Conservation (phyloP, 2,329 filamentous ascomycete species). For the Huntiella moniliformis region DNA sequence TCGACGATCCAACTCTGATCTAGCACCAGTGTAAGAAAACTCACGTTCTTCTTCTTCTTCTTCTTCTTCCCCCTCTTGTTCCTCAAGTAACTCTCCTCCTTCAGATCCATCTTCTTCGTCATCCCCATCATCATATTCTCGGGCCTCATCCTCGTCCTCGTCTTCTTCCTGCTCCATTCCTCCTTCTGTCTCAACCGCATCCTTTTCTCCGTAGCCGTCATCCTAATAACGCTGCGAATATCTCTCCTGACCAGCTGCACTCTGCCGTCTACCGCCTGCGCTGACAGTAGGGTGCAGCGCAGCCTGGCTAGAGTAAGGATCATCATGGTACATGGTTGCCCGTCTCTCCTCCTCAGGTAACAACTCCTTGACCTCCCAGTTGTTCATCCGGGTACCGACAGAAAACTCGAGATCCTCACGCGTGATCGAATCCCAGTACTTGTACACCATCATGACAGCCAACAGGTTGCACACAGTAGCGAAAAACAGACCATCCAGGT, state of each 20-base stretch:
- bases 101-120: no score
- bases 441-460: constrained; percentile 99
- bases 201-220: background rate
- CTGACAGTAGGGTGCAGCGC: background rate
- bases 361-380: constrained; percentile 94
- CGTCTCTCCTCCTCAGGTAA: constrained; percentile 65
- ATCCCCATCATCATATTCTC: no score
- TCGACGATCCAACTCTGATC: no score
- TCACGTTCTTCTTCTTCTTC: background rate
- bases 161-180: no score
- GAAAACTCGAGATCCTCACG: constrained; percentile 97
- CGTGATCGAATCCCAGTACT: constrained; percentile 99
- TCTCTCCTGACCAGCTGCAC: background rate
- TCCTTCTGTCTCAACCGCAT: background rate
- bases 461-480: constrained; percentile 85
- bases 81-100: no score
- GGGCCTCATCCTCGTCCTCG: background rate
- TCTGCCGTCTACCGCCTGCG: background rate
- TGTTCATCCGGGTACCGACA: constrained; percentile 84
- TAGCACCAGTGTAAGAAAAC: no score
- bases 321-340: constrained; percentile 52
- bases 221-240: constrained; percentile 11
- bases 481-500: constrained; percentile 86
- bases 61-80: background rate
- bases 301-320: constrained; percentile 26